Base-by-base conservation (phyloP, 495 filamentous ascomycete genomes). In the Penicillium soppii region DNA sequence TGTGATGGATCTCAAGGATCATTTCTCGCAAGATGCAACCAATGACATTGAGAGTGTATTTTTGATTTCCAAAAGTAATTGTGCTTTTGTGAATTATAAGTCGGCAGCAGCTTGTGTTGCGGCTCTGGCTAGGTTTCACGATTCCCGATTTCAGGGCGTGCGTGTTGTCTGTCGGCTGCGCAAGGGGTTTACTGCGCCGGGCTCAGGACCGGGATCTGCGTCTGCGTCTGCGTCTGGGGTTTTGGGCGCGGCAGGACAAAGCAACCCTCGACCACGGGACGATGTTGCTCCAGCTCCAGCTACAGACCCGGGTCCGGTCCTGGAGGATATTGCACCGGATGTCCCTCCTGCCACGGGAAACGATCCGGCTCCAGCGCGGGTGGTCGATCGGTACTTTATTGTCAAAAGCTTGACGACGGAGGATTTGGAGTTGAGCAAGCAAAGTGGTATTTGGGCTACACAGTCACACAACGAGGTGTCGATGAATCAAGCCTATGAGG, bases 41-140 rank as follows among this genome's bases (percentile, higher is more conserved):
- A 68, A 76, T 38, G 88, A 91, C 17, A 82, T 98, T 29, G 89
- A 96, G 67, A 96, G 91, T 33, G 79, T 97, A 19, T 96, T 96
- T 56, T 74, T 97, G 20, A 98, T 98, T 22, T 94, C 94, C 4
- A 97, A 96, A 66, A 97, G 91, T 68, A 97, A 96, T 60, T 98
- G 94, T 62, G 94, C 92, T 0, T 98, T 98, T 75, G 89, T 96
- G 61, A 98, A 98, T 62, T 98, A 96, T 62, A 86, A 84, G 53
- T 89, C 88, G 36, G 94, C 95, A 54, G 72, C 69, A 10, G 82
- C 86, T 16, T 96, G 90, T 62, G 71, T 79, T 19, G 82, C 84
- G 3, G 94, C 94, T 2, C 83, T 95, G 75, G 76, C 77, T 16
- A 84, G 90, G 50, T 90, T 98, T 40, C 91, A 98, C 62, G 91